Conservation (phyloP, 495 filamentous ascomycete species). For the Clavariopsis aquatica region DNA sequence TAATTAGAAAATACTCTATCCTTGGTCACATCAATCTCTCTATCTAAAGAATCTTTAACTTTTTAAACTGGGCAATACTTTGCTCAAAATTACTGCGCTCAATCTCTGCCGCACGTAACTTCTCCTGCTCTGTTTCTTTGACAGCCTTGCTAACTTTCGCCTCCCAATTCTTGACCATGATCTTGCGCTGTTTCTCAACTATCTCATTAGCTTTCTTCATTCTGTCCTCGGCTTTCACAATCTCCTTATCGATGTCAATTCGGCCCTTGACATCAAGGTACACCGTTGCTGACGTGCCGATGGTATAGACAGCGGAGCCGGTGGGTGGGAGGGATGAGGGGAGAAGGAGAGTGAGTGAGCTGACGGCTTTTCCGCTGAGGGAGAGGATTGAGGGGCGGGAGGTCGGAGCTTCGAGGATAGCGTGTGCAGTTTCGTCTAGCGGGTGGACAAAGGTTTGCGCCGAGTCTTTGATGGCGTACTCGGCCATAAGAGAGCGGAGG, state of each 20-base stretch:
- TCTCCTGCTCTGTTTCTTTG: constrained; percentile 45
- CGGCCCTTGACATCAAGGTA: constrained; percentile 71
- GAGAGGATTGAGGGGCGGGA: constrained; percentile 43
- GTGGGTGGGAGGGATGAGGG: constrained; percentile 56
- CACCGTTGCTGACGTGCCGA: constrained; percentile 65
- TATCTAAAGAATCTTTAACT: no score
- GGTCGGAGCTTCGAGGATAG: constrained; percentile 33
- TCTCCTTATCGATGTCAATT: constrained; percentile 56
- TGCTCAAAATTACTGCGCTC: constrained; percentile 44
- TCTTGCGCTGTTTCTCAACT: constrained; percentile 45
- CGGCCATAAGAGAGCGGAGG: constrained; percentile 51
- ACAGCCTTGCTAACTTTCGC: constrained; percentile 45
- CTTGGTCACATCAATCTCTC: no score
- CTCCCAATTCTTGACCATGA: constrained; percentile 44
- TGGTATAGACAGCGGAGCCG: constrained; percentile 70
- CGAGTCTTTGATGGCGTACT: constrained; percentile 57
- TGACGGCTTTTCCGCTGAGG: constrained; percentile 45
- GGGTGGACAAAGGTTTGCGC: constrained; percentile 45
- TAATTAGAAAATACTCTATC: no score
- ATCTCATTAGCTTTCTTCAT: constrained; percentile 45
- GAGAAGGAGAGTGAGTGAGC: constrained; percentile 51
- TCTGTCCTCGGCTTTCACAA: constrained; percentile 44
- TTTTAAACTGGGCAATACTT: constrained; percentile 48
- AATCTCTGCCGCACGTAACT: constrained; percentile 43
- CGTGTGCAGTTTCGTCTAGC: constrained; percentile 37